Evolutionary conservation across 768 basidiomycete genomes (phyloP), one percentile per base, ranked within the genome.

Genomic region (Phallus indusiatus): DNA sequence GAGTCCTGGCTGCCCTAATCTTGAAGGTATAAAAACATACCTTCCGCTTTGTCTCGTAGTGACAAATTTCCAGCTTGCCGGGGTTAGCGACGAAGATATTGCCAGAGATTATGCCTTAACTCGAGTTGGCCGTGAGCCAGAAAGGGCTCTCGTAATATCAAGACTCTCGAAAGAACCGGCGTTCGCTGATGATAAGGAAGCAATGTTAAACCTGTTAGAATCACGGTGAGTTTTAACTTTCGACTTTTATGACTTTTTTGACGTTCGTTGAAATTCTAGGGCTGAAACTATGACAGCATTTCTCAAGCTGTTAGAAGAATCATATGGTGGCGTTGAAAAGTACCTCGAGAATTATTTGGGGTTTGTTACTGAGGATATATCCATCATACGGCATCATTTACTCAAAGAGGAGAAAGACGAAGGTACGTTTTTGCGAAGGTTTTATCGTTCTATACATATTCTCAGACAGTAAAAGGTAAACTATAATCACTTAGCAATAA

Each of bases 181-280:
- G 12, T 90, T 90, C 63, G 83, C 85, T 1, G 76, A 82, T 6
- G 85, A 89, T 64, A 81, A 78, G 47, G 81, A 86, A 57, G 86
- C 87, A 21, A 87, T 87, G 1, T 73, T 88, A n/a, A 90, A 88
- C 61, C 88, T 90, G 86, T 81, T 91, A 55, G 81, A 84, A 4
- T 90, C 87, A 64, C 79, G 85, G 88, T 87, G 67, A 55, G 79
- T 63, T n/a, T 20, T 47, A 36, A 61, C 56, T 42, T 20, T 22
- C 36, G 35, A 10, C 53, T 36, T 22, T 2, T 47, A n/a, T 7
- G 21, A 21, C 24, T 35, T 49, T 9, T 61, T 53, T 47, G n/a
- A 24, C 5, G 28, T 17, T 24, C 18, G 11, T 49, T 34, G 2
- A 35, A 48, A 47, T 24, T 37, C 62, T 90, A 90, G 54, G 78